Base-by-base conservation (phyloP, 2,329 filamentous ascomycete species). In the Ophiostoma quercus region DNA sequence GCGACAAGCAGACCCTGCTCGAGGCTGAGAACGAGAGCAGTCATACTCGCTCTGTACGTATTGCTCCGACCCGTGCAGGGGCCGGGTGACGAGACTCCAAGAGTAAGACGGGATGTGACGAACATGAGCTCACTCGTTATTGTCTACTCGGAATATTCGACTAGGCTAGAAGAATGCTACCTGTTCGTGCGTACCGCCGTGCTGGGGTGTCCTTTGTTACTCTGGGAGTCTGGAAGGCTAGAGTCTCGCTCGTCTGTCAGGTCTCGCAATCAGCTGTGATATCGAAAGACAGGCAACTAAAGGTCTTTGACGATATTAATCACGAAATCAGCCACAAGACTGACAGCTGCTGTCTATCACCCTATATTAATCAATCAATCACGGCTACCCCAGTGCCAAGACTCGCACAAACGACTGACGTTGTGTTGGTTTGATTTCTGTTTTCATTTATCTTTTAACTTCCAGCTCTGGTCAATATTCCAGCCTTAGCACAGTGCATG, bases 331-430 rank as follows among this genome's bases (percentile, higher is more conserved):
- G 51, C 51, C 51, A 57, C 51, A 57, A 57, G 51, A 57, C 51
- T 57, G 51, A 57, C 51, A 57, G 51, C n/a, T 25, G 3, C 41
- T 19, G 43, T 47, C 43, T 47, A 14, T 6, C 12, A 43, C n/a
- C n/a, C n/a, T 2, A 7, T 47, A 19, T 19, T 19, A 47, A 19
- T 57, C 8, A 22, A 57, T 57, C n/a, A 25, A 11, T 14, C 51
- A 57, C 22, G 25, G n/a, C n/a, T 57, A 57, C 51, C 51, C 51
- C 51, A 57, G 51, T 57, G 51, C 51, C 51, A 57, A 57, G 51
- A 57, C 22, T 57, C 51, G 51, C 22, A 57, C 51, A 57, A 51
- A 22, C 47, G 39, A 47, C 43, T n/a, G 16, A 25, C 22, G 51
- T 51, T 51, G 47, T 51, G 14, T 34, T 8, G 34, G 8, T 51